phyloP scores from a whole-genome alignment of 257 asterid genomes.

The Voacanga thouarsii region DNA sequence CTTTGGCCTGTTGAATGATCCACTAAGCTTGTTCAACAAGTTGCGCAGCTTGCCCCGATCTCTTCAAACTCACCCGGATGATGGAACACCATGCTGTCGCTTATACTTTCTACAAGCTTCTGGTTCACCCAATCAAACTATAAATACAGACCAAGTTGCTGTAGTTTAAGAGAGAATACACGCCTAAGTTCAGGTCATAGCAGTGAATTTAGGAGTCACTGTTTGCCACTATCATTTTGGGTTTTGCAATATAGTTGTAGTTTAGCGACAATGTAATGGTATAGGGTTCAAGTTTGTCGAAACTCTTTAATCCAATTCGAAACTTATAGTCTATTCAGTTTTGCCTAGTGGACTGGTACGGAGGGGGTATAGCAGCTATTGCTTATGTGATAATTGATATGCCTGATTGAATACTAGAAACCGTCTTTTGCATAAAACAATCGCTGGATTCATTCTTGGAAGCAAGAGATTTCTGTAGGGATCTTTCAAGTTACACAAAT shows the following conservation, averaged over 20 bases:
- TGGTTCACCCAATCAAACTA: constrained; percentile 56
- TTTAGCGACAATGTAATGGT: not conserved
- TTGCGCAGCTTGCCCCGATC: constrained; percentile 81
- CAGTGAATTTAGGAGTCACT: constrained; percentile 26
- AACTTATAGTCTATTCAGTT: not conserved
- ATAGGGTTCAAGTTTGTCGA: not conserved
- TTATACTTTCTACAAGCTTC: constrained; percentile 83
- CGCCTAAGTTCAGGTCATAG: constrained; percentile 7
- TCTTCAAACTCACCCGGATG: constrained; percentile 76
- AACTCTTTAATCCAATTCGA: not conserved
- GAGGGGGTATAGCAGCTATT: not conserved
- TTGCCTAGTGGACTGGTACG: not conserved
- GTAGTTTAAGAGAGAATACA: constrained; percentile 22
- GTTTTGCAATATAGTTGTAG: constrained; percentile 2
- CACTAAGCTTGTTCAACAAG: constrained; percentile 75
- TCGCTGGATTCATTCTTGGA: not conserved
- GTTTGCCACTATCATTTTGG: constrained; percentile 10
- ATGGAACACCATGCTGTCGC: constrained; percentile 90
- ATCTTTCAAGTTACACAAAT: not conserved
- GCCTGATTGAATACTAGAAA: not conserved
- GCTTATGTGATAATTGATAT: not conserved
- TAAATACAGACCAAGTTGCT: constrained; percentile 28
- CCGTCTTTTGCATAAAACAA: not conserved
- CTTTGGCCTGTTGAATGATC: constrained; percentile 85
- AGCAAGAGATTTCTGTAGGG: not conserved